phyloP scores from a whole-genome alignment of 202 grass and related monocot species.

The Carex arenaria region DNA sequence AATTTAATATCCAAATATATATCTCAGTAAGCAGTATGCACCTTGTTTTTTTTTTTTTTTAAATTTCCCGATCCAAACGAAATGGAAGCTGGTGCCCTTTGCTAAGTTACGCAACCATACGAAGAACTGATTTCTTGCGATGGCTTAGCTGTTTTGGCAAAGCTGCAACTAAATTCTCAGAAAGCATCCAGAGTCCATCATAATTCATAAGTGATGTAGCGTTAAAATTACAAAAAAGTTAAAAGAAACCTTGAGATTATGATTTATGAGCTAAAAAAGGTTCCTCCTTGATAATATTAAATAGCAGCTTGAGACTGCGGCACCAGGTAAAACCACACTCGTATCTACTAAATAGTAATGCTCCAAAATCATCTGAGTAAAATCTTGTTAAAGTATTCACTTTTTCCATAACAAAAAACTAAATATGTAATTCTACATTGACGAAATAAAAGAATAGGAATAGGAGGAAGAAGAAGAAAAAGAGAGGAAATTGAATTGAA shows the following conservation, averaged over 20 bases:
- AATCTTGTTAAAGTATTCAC: not conserved
- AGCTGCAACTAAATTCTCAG: constrained; percentile 9
- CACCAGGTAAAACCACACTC: constrained; percentile 83
- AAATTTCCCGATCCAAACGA: too few species aligned
- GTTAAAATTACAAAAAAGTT: not conserved
- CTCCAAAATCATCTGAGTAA: too few species aligned
- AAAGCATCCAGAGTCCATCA: not conserved
- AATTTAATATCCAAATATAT: too few species aligned
- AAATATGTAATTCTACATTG: not conserved
- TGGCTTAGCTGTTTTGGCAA: too few species aligned
- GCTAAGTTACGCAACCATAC: too few species aligned
- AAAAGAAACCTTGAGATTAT: constrained; percentile 68
- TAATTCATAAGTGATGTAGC: not conserved
- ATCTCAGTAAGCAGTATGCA: too few species aligned
- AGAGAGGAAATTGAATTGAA: too few species aligned
- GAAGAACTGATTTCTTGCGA: too few species aligned
- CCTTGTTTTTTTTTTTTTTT: too few species aligned
- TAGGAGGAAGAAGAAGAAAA: too few species aligned
- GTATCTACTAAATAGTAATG: constrained; percentile 97
- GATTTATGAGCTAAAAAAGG: constrained; percentile 70
- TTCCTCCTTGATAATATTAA: constrained; percentile 91
- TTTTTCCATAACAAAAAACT: not conserved
- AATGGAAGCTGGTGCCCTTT: too few species aligned
- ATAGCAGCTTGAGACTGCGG: constrained; percentile 79
- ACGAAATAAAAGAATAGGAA: too few species aligned